Evolutionary conservation across 1,284 basidiomycete species (phyloP).

Genomic region (Mycena citricolor): DNA sequence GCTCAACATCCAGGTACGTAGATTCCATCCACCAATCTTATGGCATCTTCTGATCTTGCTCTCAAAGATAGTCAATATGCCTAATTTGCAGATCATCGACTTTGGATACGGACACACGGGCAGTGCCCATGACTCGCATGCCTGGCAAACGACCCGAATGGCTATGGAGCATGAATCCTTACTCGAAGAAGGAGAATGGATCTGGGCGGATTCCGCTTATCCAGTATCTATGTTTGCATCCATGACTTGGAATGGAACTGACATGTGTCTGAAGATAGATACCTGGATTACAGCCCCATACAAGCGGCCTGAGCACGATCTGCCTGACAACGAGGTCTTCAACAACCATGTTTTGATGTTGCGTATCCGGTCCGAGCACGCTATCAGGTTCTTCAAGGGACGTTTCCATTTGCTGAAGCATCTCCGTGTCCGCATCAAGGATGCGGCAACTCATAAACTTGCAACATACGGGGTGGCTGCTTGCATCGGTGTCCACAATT

Average conservation of each 20-base stretch:
- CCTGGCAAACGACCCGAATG: conserved; percentile 26
- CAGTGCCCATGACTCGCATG: conserved; percentile 32
- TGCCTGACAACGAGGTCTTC: conserved; percentile 28
- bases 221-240: conserved; percentile 25
- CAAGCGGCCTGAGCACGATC: conserved; percentile 29
- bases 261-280: conserved; percentile 3
- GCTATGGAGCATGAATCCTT: conserved; percentile 25
- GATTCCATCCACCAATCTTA: background rate
- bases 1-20: conserved; percentile 34
- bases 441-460: conserved; percentile 22
- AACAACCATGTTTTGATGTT: conserved; percentile 27
- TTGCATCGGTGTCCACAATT: conserved; percentile 24
- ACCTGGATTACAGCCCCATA: conserved; percentile 24
- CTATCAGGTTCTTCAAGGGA: conserved; percentile 31
- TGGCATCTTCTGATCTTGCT: background rate
- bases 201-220: conserved; percentile 39
- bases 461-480: conserved; percentile 27
- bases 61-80: conserved; percentile 24
- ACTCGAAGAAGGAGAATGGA: conserved; percentile 30
- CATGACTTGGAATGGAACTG: background rate
- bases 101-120: conserved; percentile 30
- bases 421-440: conserved; percentile 23
- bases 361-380: conserved; percentile 28
- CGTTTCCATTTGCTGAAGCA: conserved; percentile 29
- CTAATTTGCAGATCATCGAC: conserved; percentile 33